Conservation (phyloP, 2,329 filamentous ascomycete species). For the Calonectria ilicicola region DNA sequence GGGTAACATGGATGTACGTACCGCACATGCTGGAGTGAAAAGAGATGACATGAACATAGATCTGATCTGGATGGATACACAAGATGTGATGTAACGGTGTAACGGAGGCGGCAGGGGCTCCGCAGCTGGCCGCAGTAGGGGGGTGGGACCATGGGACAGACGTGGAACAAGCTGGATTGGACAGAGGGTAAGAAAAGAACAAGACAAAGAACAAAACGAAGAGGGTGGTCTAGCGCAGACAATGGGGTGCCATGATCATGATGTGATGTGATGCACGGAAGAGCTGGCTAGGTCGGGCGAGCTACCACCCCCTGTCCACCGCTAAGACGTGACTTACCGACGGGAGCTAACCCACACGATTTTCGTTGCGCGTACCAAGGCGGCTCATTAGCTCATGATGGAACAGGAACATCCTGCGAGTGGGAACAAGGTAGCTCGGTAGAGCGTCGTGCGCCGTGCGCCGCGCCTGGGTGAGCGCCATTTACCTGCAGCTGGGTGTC, state of each 20-base stretch:
- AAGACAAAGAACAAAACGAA: not conserved
- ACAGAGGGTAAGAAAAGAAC: not conserved
- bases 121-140: not conserved
- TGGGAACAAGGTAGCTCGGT: not conserved
- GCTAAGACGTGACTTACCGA: slow-evolving; percentile 10
- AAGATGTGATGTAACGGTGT: slow-evolving; percentile 11
- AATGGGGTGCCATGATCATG: not conserved
- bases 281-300: not conserved
- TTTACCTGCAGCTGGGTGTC: not conserved
- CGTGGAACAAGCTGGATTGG: not conserved
- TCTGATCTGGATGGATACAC: slow-evolving; percentile 15
- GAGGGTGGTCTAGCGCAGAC: not conserved
- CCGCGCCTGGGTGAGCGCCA: not conserved
- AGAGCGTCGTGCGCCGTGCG: not conserved
- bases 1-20: not conserved
- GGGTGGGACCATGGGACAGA: not conserved
- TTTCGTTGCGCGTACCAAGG: not conserved
- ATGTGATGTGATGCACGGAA: not conserved
- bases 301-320: slow-evolving; percentile 3
- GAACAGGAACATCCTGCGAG: not conserved
- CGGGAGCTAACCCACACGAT: slow-evolving; percentile 11
- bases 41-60: slow-evolving; percentile 17
- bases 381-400: not conserved
- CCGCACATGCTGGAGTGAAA: not conserved
- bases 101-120: not conserved